Base-by-base conservation (phyloP, 768 basidiomycete species). In the Gymnopilus dilepis region DNA sequence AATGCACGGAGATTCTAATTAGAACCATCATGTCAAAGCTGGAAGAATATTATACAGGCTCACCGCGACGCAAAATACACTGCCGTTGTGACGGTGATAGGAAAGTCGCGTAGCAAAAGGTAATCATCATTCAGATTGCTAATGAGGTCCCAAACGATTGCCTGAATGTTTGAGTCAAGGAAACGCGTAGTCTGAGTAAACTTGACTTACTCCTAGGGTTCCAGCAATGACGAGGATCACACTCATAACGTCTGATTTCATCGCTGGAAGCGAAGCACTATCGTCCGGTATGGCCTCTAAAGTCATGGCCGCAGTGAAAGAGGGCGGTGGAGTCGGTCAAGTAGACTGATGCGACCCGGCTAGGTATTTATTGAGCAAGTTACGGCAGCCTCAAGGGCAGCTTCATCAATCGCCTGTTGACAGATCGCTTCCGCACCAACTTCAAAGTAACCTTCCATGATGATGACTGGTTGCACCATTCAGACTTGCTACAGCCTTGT, bases 51-150 rank as follows among this genome's bases (percentile, higher is more conserved):
- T 1, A 21, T n/a, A n/a, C n/a, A n/a, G n/a, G n/a, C 63, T 53
- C 52, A 73, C 72, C 64, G 58, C 33, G 66, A 62, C 56, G 73
- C 31, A 19, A 68, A 65, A 48, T 76, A 76, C 0, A 69, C 65
- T 6, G 63, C 34, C 1, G 65, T 65, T 4, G 68, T 58, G 19
- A 60, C 4, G n/a, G 12, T 38, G 19, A 52, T 52, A 15, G 31
- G 4, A 30, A 33, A 52, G 15, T 34, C 19, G 26, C 24, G 48
- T n/a, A 56, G 17, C 21, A 62, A 34, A 8, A 53, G 38, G n/a
- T 53, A 58, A 24, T 62, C 61, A 11, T 24, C 21, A 22, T 54
- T 45, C 9, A 62, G 24, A 17, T 58, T 52, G 12, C 21, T 40
- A 21, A 62, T 6, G 4, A 54, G 41, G 24, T 62, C 61, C 56